Conservation (phyloP, 495 filamentous ascomycete genomes). For the Neurospora africana region DNA sequence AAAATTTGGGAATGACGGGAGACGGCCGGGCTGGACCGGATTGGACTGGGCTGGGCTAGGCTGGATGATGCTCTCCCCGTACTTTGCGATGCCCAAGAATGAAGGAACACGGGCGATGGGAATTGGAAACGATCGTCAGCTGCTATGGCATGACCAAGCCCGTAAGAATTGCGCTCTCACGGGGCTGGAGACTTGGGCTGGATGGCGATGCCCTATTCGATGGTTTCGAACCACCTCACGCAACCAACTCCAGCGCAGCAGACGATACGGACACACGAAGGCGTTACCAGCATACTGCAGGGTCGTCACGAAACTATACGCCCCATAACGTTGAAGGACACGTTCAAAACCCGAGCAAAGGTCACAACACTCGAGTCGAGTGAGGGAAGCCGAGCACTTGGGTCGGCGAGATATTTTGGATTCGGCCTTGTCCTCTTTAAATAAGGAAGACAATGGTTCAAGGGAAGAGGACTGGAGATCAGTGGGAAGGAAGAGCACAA, state of each 20-base stretch:
- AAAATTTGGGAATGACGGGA: neutral
- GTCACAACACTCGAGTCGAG: neutral
- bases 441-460: neutral
- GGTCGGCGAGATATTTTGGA: neutral
- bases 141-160: neutral
- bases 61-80: neutral
- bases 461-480: neutral
- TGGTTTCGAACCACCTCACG: neutral
- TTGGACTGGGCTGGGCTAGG: neutral
- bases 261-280: neutral
- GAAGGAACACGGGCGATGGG: neutral
- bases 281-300: neutral
- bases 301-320: neutral
- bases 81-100: neutral
- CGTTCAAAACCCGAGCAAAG: neutral
- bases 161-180: neutral
- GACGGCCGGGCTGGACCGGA: neutral
- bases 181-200: neutral
- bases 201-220: neutral
- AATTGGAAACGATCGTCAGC: neutral
- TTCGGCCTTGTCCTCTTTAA: neutral
- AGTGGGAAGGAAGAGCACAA: neutral
- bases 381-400: neutral
- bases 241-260: neutral
- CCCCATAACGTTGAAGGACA: neutral